Evolutionary conservation across 192 early-diverging fungal genomes (phyloP).

Genomic region (Jimgerdemannia flammicorona): DNA sequence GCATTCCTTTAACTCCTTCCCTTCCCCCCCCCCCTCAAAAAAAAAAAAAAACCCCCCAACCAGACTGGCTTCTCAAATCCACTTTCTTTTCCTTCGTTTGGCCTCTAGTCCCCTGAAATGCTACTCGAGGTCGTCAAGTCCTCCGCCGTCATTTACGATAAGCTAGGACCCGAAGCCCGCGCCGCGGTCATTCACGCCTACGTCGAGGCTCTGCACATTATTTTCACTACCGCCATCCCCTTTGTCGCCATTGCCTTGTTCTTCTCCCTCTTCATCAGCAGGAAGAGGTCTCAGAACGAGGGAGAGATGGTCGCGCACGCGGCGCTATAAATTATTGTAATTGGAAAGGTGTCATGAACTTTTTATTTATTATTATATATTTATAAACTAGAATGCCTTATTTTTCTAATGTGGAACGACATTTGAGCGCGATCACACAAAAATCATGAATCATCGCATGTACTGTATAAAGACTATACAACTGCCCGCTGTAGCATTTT

Average conservation of each 20-base stretch:
- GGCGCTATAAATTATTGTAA: too few relatives aligned
- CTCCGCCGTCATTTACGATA: not conserved
- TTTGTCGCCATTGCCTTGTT: slow-evolving; percentile 46
- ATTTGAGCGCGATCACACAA: too few relatives aligned
- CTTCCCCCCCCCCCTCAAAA: too few relatives aligned
- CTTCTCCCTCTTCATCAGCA: slow-evolving; percentile 35
- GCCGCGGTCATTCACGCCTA: slow-evolving; percentile 43
- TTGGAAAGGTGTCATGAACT: too few relatives aligned
- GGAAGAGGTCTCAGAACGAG: not conserved
- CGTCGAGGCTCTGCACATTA: slow-evolving; percentile 47
- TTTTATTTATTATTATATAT: too few relatives aligned
- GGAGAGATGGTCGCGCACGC: not conserved
- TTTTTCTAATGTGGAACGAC: too few relatives aligned
- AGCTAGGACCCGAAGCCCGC: slow-evolving; percentile 17
- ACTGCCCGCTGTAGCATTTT: too few relatives aligned
- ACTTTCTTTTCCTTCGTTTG: not conserved
- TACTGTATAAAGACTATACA: too few relatives aligned
- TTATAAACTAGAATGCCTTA: too few relatives aligned
- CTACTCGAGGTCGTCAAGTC: not conserved
- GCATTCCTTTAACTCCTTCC: not conserved
- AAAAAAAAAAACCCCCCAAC: not conserved
- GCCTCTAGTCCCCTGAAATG: not conserved
- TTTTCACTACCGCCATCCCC: slow-evolving; percentile 52
- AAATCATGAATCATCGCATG: too few relatives aligned
- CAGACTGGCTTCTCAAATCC: not conserved